Evolutionary conservation across 148 eudicot species (phyloP), one percentile per base, ranked within the genome.

Genomic region (Amaranthus cruentus): DNA sequence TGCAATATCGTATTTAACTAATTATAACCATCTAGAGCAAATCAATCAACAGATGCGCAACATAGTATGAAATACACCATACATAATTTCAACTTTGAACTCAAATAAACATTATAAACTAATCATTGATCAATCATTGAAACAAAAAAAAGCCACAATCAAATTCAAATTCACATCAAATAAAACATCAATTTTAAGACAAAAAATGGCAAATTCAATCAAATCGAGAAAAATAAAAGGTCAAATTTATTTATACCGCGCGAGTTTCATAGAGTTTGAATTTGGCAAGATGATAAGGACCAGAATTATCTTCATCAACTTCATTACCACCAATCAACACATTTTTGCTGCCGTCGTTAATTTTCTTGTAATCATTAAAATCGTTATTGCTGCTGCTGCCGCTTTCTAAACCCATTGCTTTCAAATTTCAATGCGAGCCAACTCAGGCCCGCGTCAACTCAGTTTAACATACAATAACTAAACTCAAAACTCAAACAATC

Each of bases 241-340:
- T 52, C 62, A 62, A 75, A 51, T 48, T 28, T 28, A 28, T 54
- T 8, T 64, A 75, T 93, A 93, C 98, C 89, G 98, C 88, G 79
- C 88, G 88, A 79, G 98, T 93, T 79, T 93, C 97, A 54, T 89
- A 93, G 51, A 93, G 95, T 81, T 85, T 88, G 85, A 89, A 93
- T 78, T 93, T 89, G 47, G 82, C 80, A 79, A 93, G 79, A 76
- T 78, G 76, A 80, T 78, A 81, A 7, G 70, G 13, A 71, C 62
- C 61, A 44, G 79, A 28, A 28, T 28, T 1, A 28, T 28, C 38
- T 38, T 81, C 89, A 49, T 74, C 82, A 47, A 74, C 77, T 28
- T 28, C 38, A 28, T 28, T 28, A 28, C 38, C 38, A 28, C 38
- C 38, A 28, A 28, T 28, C 38, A 28, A 28, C 38, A 28, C 38